phyloP scores from a whole-genome alignment of 2,329 filamentous ascomycete species.

The Talaromyces sp. region DNA sequence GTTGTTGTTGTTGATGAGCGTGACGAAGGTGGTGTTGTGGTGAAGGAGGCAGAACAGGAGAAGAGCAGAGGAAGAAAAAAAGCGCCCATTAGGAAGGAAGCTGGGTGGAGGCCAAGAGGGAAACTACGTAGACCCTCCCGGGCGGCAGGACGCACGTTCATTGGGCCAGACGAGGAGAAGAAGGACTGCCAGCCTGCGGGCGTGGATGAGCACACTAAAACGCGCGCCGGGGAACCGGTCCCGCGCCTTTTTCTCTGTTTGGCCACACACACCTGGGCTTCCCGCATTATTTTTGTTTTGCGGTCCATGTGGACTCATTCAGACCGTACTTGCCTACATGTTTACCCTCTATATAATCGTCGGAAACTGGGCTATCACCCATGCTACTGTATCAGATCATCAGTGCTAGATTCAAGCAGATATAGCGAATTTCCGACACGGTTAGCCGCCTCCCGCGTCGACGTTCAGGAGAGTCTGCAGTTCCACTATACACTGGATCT shows the following conservation, averaged over 20 bases:
- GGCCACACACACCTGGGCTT: conserved; percentile 1
- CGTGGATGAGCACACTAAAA: conserved; percentile 7
- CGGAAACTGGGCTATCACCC: not conserved
- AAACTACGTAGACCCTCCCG: conserved; percentile 21
- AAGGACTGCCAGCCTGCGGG: conserved; percentile 16
- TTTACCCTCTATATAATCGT: conserved; percentile 13
- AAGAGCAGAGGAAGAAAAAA: conserved; percentile 24
- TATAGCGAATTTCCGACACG: not conserved
- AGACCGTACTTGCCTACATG: not conserved
- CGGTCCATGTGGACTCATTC: not conserved
- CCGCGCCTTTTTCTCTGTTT: conserved; percentile 15
- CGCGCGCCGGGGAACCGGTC: conserved; percentile 19
- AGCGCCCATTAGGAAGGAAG: conserved; percentile 21
- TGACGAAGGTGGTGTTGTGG: conserved; percentile 15
- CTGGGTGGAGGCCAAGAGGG: conserved; percentile 31
- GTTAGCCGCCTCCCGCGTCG: not conserved
- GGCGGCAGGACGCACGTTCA: conserved; percentile 31
- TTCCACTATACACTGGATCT: not conserved
- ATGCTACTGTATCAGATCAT: not conserved
- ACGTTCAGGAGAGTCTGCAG: not conserved
- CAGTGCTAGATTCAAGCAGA: not conserved
- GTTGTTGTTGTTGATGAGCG: conserved; percentile 21
- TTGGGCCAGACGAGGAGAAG: conserved; percentile 39
- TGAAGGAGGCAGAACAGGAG: not conserved
- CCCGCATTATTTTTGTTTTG: not conserved